Base-by-base conservation (phyloP, 768 basidiomycete species). In the Amanita fuliginea region DNA sequence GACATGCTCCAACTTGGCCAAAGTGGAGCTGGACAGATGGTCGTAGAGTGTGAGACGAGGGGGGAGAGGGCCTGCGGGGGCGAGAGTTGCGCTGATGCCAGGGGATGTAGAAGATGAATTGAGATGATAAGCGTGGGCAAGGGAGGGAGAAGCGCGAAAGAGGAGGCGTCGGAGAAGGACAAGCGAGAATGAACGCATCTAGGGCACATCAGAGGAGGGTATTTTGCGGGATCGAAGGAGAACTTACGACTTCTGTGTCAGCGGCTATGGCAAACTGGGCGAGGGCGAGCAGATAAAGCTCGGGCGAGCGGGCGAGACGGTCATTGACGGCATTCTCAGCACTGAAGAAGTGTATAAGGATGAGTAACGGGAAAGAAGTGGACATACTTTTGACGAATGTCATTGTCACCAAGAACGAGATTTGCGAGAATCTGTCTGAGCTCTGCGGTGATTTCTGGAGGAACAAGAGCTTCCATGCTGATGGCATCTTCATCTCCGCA, bases 171-270 rank as follows among this genome's bases (percentile, higher is more conserved):
- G 79, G 24, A 89, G 75, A 26, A 90, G 76, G 8, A 91, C 86
- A 24, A 89, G 70, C 1, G 87, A 86, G 64, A 90, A 89, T 0
- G 84, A 85, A 24, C 86, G 80, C 87, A 90, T 90, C 86, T 88
- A 30, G 46, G n/a, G 45, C 19, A 5, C 24, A 45, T 48, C 87
- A 90, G 45, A 19, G 34, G 14, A 89, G 82, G 87, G 47, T 21
- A 6, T 11, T 28, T 53, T 11, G 32, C 57, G 51, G 58, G 51
- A 30, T 22, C 44, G 32, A 42, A 21, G 41, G 18, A 35, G 34
- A 36, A 49, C 33, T 11, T 24, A 44, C 86, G 65, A 87, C 81
- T 62, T 88, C 86, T 0, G 84, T 84, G 57, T 85, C 86, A 19
- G 84, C 83, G 16, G 73, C 72, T 28, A 83, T 79, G 7, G 86